Base-by-base conservation (phyloP, 2,329 filamentous ascomycete genomes). In the Arachnopeziza araneosa region DNA sequence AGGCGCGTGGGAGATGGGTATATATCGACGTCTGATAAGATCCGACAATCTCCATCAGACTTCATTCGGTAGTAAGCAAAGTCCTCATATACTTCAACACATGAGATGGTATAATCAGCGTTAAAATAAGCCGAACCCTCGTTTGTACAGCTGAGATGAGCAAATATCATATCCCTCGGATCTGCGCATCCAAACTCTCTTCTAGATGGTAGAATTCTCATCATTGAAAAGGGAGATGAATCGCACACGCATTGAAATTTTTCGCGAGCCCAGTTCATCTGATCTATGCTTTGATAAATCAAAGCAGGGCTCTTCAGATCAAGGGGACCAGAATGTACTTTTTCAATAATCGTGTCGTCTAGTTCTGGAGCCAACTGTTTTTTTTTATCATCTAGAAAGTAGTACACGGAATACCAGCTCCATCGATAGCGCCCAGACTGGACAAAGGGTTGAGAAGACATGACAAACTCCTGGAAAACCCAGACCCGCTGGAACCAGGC, bases 381-480 rank as follows among this genome's bases (percentile, higher is more conserved):
- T 12, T 14, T 44, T 2, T 44, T 5, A 5, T 44, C 36, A 4
- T 44, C 36, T 44, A 44, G 36, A 44, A 44, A 19, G 36, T 3
- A 44, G 36, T 14, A 44, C 36, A 44, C 36, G 36, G 36, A 44
- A 19, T 44, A 14, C 36, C 36, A 44, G 7, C 12, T 14, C 36
- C 36, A 44, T 44, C 36, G 36, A 44, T 7, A 44, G 17, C 17
- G 36, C 12, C 36, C 36, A 44, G 17, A 44, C 12, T 44, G 36
- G 36, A 44, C 17, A 14, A 14, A 17, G 12, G 36, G 36, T 14
- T 44, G 12, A 3, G 10, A 19, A 44, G 36, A 44, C 1, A 77
- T 60, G 0, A 72, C 71, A 19, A 77, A 72, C 56, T 77, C 75
- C 58, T 77, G 75, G 0, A 77, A 69, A 2, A 77, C 71, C 75